Percentiles rank a stretch among this genome's conserved stretches.
These are phyloP conservation scores for Tricholomella constricta DNA, from an alignment of 768 basidiomycete species.

Conservation along the genomic window DNA sequence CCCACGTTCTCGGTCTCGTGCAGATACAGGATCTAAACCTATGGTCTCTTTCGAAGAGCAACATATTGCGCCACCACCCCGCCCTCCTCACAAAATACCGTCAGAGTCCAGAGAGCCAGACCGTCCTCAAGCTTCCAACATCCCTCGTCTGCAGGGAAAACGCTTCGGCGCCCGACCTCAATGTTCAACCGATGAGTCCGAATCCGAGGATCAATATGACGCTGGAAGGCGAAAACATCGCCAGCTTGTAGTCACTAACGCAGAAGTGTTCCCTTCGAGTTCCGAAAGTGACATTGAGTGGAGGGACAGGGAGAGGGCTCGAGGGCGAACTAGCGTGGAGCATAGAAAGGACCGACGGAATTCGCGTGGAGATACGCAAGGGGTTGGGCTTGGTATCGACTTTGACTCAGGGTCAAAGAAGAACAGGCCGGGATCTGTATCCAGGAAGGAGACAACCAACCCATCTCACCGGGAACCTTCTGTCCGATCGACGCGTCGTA, in stretches of 20 bases:
- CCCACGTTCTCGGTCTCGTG: slow-evolving; percentile 34
- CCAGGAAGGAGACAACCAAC: not conserved
- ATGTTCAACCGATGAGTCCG: slow-evolving; percentile 41
- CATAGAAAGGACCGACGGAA: not conserved
- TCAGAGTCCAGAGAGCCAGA: not conserved
- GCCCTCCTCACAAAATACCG: slow-evolving; percentile 1
- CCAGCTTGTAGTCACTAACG: slow-evolving; percentile 47
- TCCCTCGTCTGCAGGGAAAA: slow-evolving; percentile 35
- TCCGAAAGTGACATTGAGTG: slow-evolving; percentile 40
- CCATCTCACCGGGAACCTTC: not conserved
- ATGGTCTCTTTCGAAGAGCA: not conserved
- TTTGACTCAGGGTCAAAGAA: slow-evolving; percentile 6
- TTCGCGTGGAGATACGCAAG: not conserved
- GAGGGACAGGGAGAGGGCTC: not conserved
- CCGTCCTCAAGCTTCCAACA: slow-evolving; percentile 25
- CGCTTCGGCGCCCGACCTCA: slow-evolving; percentile 23
- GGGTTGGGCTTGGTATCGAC: slow-evolving; percentile 14
- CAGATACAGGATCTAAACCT: slow-evolving; percentile 32
- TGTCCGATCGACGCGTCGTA: not conserved
- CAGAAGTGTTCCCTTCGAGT: slow-evolving; percentile 41
- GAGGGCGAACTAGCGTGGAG: not conserved
- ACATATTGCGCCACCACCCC: not conserved
- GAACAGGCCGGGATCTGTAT: not conserved
- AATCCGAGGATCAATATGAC: slow-evolving; percentile 44
- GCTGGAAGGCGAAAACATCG: slow-evolving; percentile 37